Percentiles rank a stretch among this genome's conserved stretches.
These are phyloP conservation scores for Aspergillus eucalypticola DNA, from an alignment of 2,329 filamentous ascomycete genomes.

Conservation along the genomic window DNA sequence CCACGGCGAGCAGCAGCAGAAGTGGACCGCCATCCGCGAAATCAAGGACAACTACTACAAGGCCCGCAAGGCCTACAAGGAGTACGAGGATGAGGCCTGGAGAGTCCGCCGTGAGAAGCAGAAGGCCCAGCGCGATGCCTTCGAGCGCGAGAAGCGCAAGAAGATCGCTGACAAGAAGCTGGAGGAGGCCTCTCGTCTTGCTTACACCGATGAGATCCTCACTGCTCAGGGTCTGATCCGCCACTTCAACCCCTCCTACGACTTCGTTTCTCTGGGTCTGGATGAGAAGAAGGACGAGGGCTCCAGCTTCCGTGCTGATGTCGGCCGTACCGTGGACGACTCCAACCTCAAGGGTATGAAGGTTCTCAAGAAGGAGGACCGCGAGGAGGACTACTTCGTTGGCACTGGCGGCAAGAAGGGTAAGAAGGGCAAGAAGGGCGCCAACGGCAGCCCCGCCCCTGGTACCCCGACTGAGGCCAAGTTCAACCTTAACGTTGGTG, in stretches of 20 bases:
- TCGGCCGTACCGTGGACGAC: conserved; percentile 80
- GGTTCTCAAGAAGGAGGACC: conserved; percentile 81
- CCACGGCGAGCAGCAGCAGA: conserved; percentile 82
- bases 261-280: conserved; percentile 63
- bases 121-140: conserved; percentile 70
- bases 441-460: conserved; percentile 50
- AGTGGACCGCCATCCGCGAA: conserved; percentile 77
- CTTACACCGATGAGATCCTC: conserved; percentile 90
- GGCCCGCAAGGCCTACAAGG: conserved; percentile 76
- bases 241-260: conserved; percentile 83
- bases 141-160: conserved; percentile 51
- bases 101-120: conserved; percentile 74
- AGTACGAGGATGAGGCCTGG: conserved; percentile 81
- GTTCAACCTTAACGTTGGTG: conserved; percentile 85
- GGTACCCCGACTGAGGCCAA: conserved; percentile 56
- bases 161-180: conserved; percentile 57
- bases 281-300: conserved; percentile 49
- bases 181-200: conserved; percentile 64
- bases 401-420: conserved; percentile 76
- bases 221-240: conserved; percentile 83
- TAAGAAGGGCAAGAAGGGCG: conserved; percentile 80
- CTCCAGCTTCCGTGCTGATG: conserved; percentile 74
- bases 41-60: conserved; percentile 87
- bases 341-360: conserved; percentile 81
- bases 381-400: conserved; percentile 81